phyloP scores from a whole-genome alignment of 768 basidiomycete species.

The Suillus variegatus region DNA sequence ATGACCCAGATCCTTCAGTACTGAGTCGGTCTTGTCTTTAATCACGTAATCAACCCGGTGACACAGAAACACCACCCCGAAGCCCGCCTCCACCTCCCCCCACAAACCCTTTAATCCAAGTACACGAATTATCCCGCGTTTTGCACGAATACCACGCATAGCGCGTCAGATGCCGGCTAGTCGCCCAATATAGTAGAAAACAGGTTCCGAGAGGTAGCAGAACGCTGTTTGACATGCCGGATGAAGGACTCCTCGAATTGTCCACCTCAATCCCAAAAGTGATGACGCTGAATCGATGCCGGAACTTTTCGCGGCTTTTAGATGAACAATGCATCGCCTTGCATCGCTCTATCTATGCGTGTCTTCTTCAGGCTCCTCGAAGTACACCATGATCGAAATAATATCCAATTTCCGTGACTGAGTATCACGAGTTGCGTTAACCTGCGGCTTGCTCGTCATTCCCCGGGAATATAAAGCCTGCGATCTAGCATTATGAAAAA shows the following conservation, averaged over 20 bases:
- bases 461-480: slow-evolving; percentile 30
- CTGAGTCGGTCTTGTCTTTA: neutral
- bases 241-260: neutral
- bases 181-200: slow-evolving; percentile 2
- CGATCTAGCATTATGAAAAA: slow-evolving; percentile 2
- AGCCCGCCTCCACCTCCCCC: neutral
- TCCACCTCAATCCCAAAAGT: neutral
- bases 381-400: slow-evolving; percentile 51
- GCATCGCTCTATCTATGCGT: slow-evolving; percentile 1
- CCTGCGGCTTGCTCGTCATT: slow-evolving; percentile 26
- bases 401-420: slow-evolving; percentile 48
- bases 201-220: slow-evolving; percentile 1
- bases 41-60: neutral
- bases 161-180: neutral
- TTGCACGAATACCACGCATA: neutral
- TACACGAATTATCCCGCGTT: neutral
- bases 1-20: neutral
- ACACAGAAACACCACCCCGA: neutral
- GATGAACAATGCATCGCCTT: slow-evolving; percentile 1
- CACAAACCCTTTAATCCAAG: no score
- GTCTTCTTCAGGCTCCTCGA: slow-evolving; percentile 35
- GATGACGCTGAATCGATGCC: neutral
- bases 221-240: slow-evolving; percentile 5
- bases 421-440: slow-evolving; percentile 53
- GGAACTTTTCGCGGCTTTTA: slow-evolving; percentile 7